These are phyloP conservation scores for Colletotrichum euphorbiae DNA, from an alignment of 2,329 filamentous ascomycete species.

Conservation along the genomic window DNA sequence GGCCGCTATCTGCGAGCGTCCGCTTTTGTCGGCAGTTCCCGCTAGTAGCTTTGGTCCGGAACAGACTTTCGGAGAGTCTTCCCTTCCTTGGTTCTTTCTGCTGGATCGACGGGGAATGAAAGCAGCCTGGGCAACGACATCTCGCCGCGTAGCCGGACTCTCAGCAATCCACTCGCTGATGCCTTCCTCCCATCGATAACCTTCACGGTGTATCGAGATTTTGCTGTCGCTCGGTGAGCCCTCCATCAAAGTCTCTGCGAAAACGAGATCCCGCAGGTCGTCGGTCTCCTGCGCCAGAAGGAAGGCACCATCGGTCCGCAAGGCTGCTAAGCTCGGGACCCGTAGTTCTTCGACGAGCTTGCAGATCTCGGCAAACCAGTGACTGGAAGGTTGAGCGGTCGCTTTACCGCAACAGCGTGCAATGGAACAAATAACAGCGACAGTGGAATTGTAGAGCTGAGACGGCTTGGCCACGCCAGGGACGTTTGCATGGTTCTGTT, in stretches of 20 bases:
- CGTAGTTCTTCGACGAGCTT: conserved; percentile 51
- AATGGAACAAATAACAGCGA: conserved; percentile 57
- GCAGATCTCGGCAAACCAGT: conserved; percentile 55
- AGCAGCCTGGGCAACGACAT: neutral
- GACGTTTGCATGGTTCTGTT: neutral
- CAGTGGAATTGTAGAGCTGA: conserved; percentile 49
- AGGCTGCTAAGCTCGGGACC: conserved; percentile 49
- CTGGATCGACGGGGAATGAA: neutral
- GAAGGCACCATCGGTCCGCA: conserved; percentile 62
- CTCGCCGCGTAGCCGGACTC: conserved; percentile 22
- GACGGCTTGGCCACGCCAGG: neutral
- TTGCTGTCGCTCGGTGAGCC: neutral
- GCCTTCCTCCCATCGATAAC: conserved; percentile 55
- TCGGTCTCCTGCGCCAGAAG: conserved; percentile 63
- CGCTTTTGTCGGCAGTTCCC: neutral
- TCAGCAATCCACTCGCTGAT: conserved; percentile 54
- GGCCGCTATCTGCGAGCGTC: neutral
- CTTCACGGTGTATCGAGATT: conserved; percentile 22
- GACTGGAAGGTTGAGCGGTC: conserved; percentile 51
- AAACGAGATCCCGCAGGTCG: conserved; percentile 64
- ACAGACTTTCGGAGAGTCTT: neutral
- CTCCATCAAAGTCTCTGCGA: conserved; percentile 57
- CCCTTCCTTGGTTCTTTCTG: neutral
- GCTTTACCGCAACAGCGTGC: conserved; percentile 60
- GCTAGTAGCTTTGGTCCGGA: neutral